Conservation (phyloP, 208 protist genomes). For the Trypanosoma scelopori region DNA sequence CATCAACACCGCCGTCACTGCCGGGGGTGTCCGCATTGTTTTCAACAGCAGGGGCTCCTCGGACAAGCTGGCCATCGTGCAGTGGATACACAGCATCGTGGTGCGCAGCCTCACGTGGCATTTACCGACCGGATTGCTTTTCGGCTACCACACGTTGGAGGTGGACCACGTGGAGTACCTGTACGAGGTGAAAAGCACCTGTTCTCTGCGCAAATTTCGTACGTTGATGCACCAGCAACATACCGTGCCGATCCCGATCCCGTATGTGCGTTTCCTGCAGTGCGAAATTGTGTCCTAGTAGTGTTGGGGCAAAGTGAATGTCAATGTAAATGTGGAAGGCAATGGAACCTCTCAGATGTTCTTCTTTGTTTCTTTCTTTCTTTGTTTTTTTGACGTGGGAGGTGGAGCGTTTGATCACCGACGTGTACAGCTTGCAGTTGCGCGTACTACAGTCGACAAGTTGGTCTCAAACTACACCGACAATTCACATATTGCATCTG, state of each 20-base stretch:
- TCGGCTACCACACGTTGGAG: conserved; percentile 51
- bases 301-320: conserved; percentile 19
- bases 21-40: conserved; percentile 41
- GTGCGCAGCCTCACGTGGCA: conserved; percentile 80
- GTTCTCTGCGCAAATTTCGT: conserved; percentile 43
- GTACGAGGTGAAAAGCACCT: conserved; percentile 70
- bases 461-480: no score
- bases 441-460: no score
- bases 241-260: conserved; percentile 48
- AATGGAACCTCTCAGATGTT: not conserved
- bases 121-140: conserved; percentile 42
- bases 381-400: conserved; percentile 9
- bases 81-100: conserved; percentile 76
- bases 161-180: conserved; percentile 84
- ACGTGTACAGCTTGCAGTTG: no score
- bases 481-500: no score
- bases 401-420: no score
- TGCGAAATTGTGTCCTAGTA: conserved; percentile 22
- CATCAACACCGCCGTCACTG: conserved; percentile 36
- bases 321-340: conserved; percentile 18
- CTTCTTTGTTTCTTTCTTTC: conserved; percentile 4
- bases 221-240: conserved; percentile 65
- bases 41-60: conserved; percentile 49
- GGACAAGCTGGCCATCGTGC: conserved; percentile 54
- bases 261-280: conserved; percentile 67